Evolutionary conservation across 2,329 filamentous ascomycete species (phyloP).

Genomic region (Apiospora phragmitis): DNA sequence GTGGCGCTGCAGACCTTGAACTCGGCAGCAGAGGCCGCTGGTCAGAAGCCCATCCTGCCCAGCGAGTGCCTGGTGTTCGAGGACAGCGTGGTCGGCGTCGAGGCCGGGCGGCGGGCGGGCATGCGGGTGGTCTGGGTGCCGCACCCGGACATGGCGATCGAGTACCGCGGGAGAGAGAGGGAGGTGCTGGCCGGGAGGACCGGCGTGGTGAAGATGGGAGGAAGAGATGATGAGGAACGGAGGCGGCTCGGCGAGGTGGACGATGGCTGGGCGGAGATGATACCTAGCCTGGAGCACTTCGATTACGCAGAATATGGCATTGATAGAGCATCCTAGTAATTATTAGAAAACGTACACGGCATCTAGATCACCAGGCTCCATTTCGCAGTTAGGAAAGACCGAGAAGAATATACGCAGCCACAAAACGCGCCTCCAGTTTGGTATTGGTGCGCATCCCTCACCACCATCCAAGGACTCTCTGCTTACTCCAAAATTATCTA

Average conservation of each 20-base stretch:
- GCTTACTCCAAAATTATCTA: no score
- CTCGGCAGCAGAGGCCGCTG: constrained; percentile 41
- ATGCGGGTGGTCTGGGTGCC: constrained; percentile 76
- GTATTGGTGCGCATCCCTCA: no score
- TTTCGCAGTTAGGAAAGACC: no score
- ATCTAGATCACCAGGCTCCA: no score
- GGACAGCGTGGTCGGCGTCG: constrained; percentile 70
- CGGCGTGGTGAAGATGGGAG: constrained; percentile 28
- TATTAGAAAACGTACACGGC: no score
- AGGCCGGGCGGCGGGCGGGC: constrained; percentile 68
- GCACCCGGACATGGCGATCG: constrained; percentile 54
- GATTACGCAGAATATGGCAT: constrained; percentile 39
- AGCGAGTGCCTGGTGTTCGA: constrained; percentile 75
- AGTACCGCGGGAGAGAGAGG: constrained; percentile 32
- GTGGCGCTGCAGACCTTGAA: constrained; percentile 68
- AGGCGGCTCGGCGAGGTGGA: constrained; percentile 35
- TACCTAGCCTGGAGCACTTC: constrained; percentile 37
- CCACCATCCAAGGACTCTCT: no score
- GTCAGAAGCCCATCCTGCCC: constrained; percentile 53
- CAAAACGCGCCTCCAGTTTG: no score
- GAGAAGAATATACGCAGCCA: no score
- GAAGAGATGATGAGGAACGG: no score
- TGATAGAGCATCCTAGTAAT: constrained; percentile 11
- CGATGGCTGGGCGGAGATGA: constrained; percentile 39
- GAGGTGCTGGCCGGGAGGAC: constrained; percentile 33